Conservation (phyloP, 2,329 filamentous ascomycete species). For the Calcarisporium arbuscula region DNA sequence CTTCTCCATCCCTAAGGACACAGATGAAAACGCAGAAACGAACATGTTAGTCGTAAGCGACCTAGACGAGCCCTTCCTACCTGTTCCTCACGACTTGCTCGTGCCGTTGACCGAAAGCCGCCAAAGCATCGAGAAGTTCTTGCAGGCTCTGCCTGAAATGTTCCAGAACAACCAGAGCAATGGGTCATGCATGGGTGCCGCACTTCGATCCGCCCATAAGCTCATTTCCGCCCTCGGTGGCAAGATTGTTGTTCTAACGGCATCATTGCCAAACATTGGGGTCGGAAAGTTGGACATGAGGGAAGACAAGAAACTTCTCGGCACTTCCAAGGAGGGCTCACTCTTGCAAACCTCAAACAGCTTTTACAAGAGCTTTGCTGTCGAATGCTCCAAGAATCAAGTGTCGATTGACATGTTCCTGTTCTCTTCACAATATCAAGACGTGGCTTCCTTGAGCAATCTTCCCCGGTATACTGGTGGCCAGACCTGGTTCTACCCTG, state of each 20-base stretch:
- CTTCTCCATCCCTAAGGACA: conserved; percentile 88
- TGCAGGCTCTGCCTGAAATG: conserved; percentile 89
- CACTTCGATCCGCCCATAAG: conserved; percentile 88
- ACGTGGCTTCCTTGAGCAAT: conserved; percentile 93
- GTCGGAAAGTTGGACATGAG: conserved; percentile 86
- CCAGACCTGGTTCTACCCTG: conserved; percentile 97
- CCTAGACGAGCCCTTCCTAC: conserved; percentile 91
- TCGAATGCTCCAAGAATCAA: conserved; percentile 98
- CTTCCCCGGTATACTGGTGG: conserved; percentile 93
- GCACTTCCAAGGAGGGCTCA: conserved; percentile 83
- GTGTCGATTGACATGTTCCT: conserved; percentile 98
- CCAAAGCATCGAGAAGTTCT: conserved; percentile 84
- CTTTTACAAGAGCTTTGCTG: conserved; percentile 98
- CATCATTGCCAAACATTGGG: conserved; percentile 84
- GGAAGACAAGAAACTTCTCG: conserved; percentile 92
- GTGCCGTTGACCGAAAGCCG: conserved; percentile 86
- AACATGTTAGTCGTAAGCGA: conserved; percentile 93
- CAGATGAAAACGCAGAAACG: conserved; percentile 75
- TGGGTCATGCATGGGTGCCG: conserved; percentile 90
- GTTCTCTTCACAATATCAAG: conserved; percentile 93
- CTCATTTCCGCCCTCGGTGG: conserved; percentile 90
- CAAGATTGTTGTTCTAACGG: conserved; percentile 87
- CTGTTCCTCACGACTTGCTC: conserved; percentile 84
- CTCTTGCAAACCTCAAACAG: conserved; percentile 88
- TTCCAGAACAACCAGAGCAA: conserved; percentile 90